Base-by-base conservation (phyloP, 768 basidiomycete genomes). In the Melanogaster broomeanus region DNA sequence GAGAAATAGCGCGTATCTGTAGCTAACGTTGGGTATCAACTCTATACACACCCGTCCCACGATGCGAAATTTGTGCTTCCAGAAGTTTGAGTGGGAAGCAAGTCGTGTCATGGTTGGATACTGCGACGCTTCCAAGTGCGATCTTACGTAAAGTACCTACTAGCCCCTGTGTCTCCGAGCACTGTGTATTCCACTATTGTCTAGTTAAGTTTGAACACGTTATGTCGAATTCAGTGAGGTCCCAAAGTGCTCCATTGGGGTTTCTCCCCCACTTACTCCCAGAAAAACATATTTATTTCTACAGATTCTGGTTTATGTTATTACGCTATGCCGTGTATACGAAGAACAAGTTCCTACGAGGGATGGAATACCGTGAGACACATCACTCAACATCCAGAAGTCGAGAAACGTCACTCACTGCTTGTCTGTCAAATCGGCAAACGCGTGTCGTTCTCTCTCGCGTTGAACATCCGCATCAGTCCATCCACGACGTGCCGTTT, bases 391-490 rank as follows among this genome's bases (percentile, higher is more conserved):
- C 37, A 35, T 24, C 22, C 15, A 31, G 28, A 37, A 31, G 45
- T 22, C 25, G 19, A 43, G 28, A 25, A 42, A 31, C 22, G 42
- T 12, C 37, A 70, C 81, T 64, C 52, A 84, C 81, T 83, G 78
- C 60, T 77, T 80, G 64, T 86, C 84, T 4, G 84, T 85, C 48
- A 84, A 57, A 61, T 87, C 84, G 22, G 78, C 70, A 63, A 87
- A 86, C 18, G 83, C 84, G 47, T 83, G 76, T 43, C 76, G 73
- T 52, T 85, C 81, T 18, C 81, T 73, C 61, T 85, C 81, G 45
- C 74, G 72, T 59, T 78, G 77, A 16, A 87, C 66, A 48, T 87
- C 83, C 6, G 63, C 76, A 39, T 83, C 78, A 0, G 77, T 73
- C 84, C 85, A 86, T 4, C 79, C 79, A n/a, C 65, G 65, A 12